Base-by-base conservation (phyloP, 2,329 filamentous ascomycete genomes). In the Zymoseptoria pseudotritici region DNA sequence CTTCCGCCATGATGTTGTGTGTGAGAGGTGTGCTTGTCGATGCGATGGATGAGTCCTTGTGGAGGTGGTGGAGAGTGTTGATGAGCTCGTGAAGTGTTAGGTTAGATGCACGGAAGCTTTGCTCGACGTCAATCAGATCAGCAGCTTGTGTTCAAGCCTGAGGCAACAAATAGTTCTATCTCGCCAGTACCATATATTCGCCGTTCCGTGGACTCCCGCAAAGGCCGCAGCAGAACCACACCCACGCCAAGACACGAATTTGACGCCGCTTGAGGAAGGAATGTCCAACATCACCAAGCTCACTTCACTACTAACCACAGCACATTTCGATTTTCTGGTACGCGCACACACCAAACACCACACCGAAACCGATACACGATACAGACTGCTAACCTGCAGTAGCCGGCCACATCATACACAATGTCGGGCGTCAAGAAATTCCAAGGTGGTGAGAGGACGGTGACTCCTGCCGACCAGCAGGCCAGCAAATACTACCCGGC, bases 401-500 rank as follows among this genome's bases (percentile, higher is more conserved):
- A 65, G 60, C 62, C 60, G 65, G 69, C 58, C 62, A 71, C 70
- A 67, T 70, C 69, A 56, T 66, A 68, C 61, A 62, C 68, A 60
- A 63, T 65, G 62, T 62, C 66, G 54, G 67, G 85, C 82, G 90
- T 87, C 76, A 96, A 96, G 90, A 93, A 89, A 85, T 97, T 96
- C 86, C 91, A 91, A 83, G 94, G 94, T 86, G 90, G 90, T 82
- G 89, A 90, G 83, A 88, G 93, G 83, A 85, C 88, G 80, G 88
- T 97, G 80, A 91, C 90, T 79, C 86, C 89, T 80, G 80, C 84
- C 80, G 83, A 84, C 77, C 86, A 96, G 81, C 96, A 95, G 90
- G 93, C 93, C 75, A 87, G 90, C 85, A 97, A 97, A 85, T 99
- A 93, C 91, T 99, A 99, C 84, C 90, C 91, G 79, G 90, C 91